phyloP scores from a whole-genome alignment of 108 stramenopile species.

The Epipyxis sp. region DNA sequence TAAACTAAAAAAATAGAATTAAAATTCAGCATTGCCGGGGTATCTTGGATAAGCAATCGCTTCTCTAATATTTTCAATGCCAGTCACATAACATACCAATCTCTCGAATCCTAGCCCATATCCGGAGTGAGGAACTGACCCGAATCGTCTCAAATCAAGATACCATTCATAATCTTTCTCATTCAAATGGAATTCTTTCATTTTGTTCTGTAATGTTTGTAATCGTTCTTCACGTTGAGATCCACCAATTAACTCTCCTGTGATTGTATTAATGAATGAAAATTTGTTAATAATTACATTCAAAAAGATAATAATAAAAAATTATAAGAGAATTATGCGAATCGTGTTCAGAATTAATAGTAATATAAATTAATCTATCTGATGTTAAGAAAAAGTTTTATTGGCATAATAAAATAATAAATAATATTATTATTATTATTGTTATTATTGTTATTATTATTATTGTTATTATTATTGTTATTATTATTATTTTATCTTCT shows the following conservation, averaged over 20 bases:
- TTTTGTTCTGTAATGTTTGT: slow-evolving; percentile 79
- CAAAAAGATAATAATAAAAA: slow-evolving; percentile 10
- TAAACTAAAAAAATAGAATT: no score
- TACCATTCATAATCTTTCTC: slow-evolving; percentile 84
- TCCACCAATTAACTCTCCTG: slow-evolving; percentile 87
- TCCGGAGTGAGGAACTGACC: slow-evolving; percentile 96
- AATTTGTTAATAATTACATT: background rate
- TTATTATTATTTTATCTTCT: no score
- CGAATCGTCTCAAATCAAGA: slow-evolving; percentile 61
- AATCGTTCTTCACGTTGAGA: slow-evolving; percentile 85
- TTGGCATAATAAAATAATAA: no score
- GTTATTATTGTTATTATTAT: no score
- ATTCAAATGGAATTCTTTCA: slow-evolving; percentile 76
- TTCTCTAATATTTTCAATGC: slow-evolving; percentile 97
- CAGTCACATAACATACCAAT: slow-evolving; percentile 92
- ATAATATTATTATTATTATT: no score
- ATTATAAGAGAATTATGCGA: background rate
- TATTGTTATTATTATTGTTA: no score
- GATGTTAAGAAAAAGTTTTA: no score
- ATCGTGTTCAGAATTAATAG: no score
- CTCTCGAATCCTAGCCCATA: slow-evolving; percentile 99
- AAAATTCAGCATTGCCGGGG: slow-evolving; percentile 94
- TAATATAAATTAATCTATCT: no score
- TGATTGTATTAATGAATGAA: background rate
- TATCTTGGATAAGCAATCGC: slow-evolving; percentile 95